phyloP scores from a whole-genome alignment of 2,329 filamentous ascomycete genomes.

The Talaromyces sp. region DNA sequence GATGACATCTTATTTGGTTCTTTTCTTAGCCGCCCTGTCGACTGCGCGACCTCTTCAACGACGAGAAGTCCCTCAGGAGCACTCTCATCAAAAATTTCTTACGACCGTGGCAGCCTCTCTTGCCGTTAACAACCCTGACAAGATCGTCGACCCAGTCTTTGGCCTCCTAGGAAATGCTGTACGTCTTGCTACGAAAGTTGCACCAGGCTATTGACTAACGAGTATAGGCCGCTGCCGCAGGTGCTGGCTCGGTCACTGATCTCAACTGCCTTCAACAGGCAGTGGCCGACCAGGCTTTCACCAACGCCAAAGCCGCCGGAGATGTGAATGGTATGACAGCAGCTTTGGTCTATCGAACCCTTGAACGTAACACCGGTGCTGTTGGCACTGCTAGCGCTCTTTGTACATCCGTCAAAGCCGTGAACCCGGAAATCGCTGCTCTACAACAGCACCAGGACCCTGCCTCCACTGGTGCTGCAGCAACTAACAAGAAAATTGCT shows the following conservation, averaged over 20 bases:
- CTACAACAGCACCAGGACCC: conserved; percentile 66
- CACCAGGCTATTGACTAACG: background rate
- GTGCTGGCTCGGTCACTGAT: conserved; percentile 50
- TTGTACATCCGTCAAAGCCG: conserved; percentile 54
- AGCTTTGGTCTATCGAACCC: conserved; percentile 52
- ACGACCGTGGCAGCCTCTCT: conserved; percentile 45
- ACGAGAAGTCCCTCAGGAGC: conserved; percentile 58
- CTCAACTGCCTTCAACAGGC: conserved; percentile 59
- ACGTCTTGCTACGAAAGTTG: background rate
- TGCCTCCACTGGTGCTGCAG: conserved; percentile 55
- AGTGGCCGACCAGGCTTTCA: conserved; percentile 58
- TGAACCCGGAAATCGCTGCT: conserved; percentile 64
- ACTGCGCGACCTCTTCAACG: conserved; percentile 7
- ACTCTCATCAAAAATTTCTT: conserved; percentile 53
- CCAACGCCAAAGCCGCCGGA: conserved; percentile 54
- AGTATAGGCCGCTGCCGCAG: conserved; percentile 45
- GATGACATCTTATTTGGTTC: background rate
- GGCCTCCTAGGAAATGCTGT: conserved; percentile 49
- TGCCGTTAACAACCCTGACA: conserved; percentile 47
- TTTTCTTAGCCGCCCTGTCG: conserved; percentile 8
- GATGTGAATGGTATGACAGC: conserved; percentile 55
- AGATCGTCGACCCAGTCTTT: conserved; percentile 51
- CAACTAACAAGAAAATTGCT: conserved; percentile 59
- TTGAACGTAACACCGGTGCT: conserved; percentile 59
- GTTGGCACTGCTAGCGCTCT: conserved; percentile 58